Evolutionary conservation across 2,329 filamentous ascomycete genomes (phyloP), one percentile per base, ranked within the genome.

Genomic region (Keithomyces neogunnii): DNA sequence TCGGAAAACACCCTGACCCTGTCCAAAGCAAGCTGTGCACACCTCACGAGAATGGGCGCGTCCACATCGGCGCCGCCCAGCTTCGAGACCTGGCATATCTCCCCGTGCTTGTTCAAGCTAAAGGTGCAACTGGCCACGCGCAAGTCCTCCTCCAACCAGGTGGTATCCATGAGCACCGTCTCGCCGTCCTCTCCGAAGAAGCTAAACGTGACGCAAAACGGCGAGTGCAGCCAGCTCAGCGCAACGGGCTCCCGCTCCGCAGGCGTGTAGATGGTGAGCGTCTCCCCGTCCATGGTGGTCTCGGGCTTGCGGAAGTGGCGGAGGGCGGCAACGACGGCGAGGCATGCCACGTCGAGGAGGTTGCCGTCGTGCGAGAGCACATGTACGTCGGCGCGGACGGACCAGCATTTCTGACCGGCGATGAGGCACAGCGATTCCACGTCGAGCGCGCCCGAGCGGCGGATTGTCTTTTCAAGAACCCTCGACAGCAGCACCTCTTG

Each of bases 391-490:
- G 89, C 91, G 52, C 92, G 84, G 56, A 99, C 78, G 54, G 86
- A 86, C 84, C 93, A 99, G 73, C 88, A 93, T 69, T 95, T 96
- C 54, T 87, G 78, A 6, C 89, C 91, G 9, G 93, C 90, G 31
- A 96, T 77, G 28, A 99, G 88, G 68, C 93, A 99, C 44, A 99
- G 79, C 3, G 91, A 96, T 70, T 99, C 93, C 35, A 91, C 96
- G 67, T 97, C 92, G 40, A 99, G 81, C 5, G 93, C 92, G 59
- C 87, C 87, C 1, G 91, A 96, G 54, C 93, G 85, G 42, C 93
- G 90, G 54, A 97, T 83, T 7, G 93, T 92, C 72, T 96, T 96
- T 68, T 99, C 93, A 26, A 99, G 84, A 42, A 93, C 80, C 35
- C 92, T 85, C 8, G 91, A 90, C 31, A 97, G 82, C 42, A 96